phyloP scores from a whole-genome alignment of 1,284 basidiomycete species.

The Pterulicium gracile region DNA sequence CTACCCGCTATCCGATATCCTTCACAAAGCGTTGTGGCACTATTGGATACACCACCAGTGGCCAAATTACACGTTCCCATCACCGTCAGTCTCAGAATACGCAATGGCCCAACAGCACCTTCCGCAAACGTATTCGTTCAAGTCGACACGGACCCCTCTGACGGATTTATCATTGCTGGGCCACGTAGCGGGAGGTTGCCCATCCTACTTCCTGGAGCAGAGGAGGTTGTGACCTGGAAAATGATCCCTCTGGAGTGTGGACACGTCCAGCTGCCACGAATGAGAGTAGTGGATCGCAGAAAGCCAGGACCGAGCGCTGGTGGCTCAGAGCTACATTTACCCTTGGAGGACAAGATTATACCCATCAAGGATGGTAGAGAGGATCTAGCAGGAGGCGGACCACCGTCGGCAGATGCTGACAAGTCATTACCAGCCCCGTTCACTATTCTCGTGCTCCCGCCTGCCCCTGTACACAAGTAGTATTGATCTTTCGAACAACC shows the following conservation, averaged over 20 bases:
- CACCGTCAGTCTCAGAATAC: slow-evolving; percentile 43
- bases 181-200: slow-evolving; percentile 53
- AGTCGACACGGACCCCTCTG: slow-evolving; percentile 52
- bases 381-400: too few relatives aligned
- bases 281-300: slow-evolving; percentile 16
- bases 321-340: background rate
- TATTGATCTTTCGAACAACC: too few relatives aligned
- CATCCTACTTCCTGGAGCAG: slow-evolving; percentile 56
- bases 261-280: slow-evolving; percentile 41
- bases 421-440: too few relatives aligned
- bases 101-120: slow-evolving; percentile 50
- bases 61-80: slow-evolving; percentile 54
- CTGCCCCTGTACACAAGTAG: too few relatives aligned
- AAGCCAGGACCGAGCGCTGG: background rate
- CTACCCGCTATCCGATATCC: slow-evolving; percentile 54
- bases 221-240: slow-evolving; percentile 53
- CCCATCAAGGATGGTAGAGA: background rate
- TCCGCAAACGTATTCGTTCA: slow-evolving; percentile 58
- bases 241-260: slow-evolving; percentile 67
- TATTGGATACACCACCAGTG: slow-evolving; percentile 48
- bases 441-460: too few relatives aligned
- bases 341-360: background rate
- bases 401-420: too few relatives aligned
- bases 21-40: slow-evolving; percentile 46
- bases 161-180: slow-evolving; percentile 65